phyloP scores from a whole-genome alignment of 116 monocot species.

The Iris pallida region DNA sequence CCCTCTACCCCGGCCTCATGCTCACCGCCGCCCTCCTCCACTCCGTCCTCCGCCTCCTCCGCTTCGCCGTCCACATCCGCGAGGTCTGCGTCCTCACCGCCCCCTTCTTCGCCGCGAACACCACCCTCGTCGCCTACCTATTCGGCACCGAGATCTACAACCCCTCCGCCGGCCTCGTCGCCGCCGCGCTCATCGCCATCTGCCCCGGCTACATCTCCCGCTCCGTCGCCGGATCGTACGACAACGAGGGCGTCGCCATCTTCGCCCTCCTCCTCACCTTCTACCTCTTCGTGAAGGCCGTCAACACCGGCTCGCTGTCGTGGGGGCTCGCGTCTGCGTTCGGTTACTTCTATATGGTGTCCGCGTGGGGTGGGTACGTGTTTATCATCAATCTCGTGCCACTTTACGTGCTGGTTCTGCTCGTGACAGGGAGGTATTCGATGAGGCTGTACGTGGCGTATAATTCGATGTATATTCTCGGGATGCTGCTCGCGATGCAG shows the following conservation, averaged over 20 bases:
- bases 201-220: constrained; percentile 95
- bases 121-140: constrained; percentile 85
- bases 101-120: constrained; percentile 92
- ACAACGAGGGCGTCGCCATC: constrained; percentile 97
- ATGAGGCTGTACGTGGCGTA: constrained; percentile 95
- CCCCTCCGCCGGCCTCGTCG: constrained; percentile 75
- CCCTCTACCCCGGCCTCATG: constrained; percentile 98
- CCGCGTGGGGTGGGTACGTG: constrained; percentile 97
- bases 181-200: constrained; percentile 84
- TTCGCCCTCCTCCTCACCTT: constrained; percentile 90
- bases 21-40: constrained; percentile 77
- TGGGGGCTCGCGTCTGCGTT: constrained; percentile 83
- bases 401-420: constrained; percentile 79
- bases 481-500: constrained; percentile 96
- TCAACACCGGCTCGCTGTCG: constrained; percentile 79
- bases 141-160: constrained; percentile 96
- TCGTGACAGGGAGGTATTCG: constrained; percentile 92
- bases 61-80: constrained; percentile 78
- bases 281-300: constrained; percentile 93
- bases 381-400: constrained; percentile 92
- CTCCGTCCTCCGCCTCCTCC: constrained; percentile 51
- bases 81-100: constrained; percentile 97
- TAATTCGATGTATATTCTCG: constrained; percentile 81
- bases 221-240: constrained; percentile 92
- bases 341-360: constrained; percentile 98